phyloP scores from a whole-genome alignment of 2,329 filamentous ascomycete species.

The Colletotrichum sp. region DNA sequence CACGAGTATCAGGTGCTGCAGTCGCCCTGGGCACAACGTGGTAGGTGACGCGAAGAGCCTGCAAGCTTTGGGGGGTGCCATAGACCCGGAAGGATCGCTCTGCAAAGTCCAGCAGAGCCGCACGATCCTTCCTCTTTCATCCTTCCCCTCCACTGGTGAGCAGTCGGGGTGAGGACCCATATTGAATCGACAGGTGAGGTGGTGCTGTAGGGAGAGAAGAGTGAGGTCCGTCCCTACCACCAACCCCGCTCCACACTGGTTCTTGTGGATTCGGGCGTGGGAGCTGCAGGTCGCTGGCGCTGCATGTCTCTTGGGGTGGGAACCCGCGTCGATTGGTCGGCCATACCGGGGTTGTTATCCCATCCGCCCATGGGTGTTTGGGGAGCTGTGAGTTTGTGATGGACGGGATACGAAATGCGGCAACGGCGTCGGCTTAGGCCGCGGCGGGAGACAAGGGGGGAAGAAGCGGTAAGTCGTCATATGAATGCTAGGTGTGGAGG shows the following conservation, averaged over 20 bases:
- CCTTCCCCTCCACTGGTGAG: neutral
- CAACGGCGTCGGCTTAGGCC: neutral
- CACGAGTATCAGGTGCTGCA: neutral
- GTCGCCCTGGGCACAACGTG: neutral
- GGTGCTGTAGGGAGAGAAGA: neutral
- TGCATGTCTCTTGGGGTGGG: neutral
- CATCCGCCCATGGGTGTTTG: neutral
- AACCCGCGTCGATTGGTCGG: neutral
- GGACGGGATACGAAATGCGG: neutral
- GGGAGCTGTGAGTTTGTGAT: neutral
- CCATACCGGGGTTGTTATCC: neutral
- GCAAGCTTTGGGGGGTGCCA: neutral
- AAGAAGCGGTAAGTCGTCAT: neutral
- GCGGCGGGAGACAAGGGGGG: neutral
- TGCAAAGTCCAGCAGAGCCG: neutral
- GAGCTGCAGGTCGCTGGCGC: neutral
- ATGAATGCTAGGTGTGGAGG: neutral
- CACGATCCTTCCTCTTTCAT: neutral
- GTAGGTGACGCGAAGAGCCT: neutral
- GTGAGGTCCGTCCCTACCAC: neutral
- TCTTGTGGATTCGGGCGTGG: neutral
- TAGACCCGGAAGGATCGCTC: neutral
- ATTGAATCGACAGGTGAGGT: neutral
- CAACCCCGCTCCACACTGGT: neutral
- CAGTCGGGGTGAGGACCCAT: neutral